phyloP scores from a whole-genome alignment of 495 filamentous ascomycete genomes.

The Trichoderma parareesei region DNA sequence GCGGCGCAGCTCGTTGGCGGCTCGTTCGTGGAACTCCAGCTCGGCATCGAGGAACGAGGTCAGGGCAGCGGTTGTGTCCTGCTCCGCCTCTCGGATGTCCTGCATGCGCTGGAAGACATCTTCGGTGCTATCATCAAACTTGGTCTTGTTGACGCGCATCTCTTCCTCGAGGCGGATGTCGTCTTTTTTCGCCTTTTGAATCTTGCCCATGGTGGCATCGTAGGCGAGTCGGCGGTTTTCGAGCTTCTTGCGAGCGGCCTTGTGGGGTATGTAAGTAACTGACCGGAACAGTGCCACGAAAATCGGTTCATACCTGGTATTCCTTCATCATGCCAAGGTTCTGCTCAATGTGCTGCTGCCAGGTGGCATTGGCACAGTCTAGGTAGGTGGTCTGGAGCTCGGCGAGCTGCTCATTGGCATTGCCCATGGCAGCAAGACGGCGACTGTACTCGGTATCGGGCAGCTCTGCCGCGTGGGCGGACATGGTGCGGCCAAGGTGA shows the following conservation, averaged over 20 bases:
- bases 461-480: constrained; percentile 89
- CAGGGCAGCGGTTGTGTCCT: constrained; percentile 74
- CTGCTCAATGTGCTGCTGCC: constrained; percentile 87
- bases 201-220: constrained; percentile 82
- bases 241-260: constrained; percentile 89
- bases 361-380: constrained; percentile 70
- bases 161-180: constrained; percentile 94
- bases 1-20: constrained; percentile 59
- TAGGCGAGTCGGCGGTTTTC: constrained; percentile 85
- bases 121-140: constrained; percentile 93
- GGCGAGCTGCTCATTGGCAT: constrained; percentile 80
- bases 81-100: constrained; percentile 89
- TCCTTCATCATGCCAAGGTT: constrained; percentile 95
- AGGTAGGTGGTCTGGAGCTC: constrained; percentile 82
- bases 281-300: neutral
- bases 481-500: constrained; percentile 81
- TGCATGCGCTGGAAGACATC: constrained; percentile 92
- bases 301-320: constrained; percentile 59
- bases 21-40: constrained; percentile 83
- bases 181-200: constrained; percentile 89
- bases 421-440: constrained; percentile 73
- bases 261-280: constrained; percentile 17
- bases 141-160: constrained; percentile 81
- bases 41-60: constrained; percentile 81
- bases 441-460: constrained; percentile 87